phyloP scores from a whole-genome alignment of 352 stramenopile genomes.

The Hyphochytrium catenoides region DNA sequence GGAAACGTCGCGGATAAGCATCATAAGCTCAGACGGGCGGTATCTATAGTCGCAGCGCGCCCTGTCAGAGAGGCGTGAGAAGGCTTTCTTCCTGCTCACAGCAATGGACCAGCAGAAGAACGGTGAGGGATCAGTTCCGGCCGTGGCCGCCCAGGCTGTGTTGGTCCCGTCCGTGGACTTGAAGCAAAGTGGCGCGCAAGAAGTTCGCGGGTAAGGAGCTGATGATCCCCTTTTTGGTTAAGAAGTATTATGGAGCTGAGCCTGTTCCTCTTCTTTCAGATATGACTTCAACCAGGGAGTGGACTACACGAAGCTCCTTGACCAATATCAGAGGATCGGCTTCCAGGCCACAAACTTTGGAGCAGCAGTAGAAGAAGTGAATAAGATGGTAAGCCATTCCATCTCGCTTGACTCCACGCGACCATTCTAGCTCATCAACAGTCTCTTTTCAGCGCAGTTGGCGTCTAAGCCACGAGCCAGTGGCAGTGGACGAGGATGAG shows the following conservation, averaged over 20 bases:
- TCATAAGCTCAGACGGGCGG: no score
- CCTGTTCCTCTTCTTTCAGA: constrained; percentile 11
- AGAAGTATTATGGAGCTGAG: background rate
- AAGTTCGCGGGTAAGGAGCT: constrained; percentile 11
- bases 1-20: no score
- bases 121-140: no score
- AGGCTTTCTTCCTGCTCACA: no score
- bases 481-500: constrained; percentile 77
- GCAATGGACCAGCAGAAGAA: no score
- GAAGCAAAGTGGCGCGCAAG: constrained; percentile 10
- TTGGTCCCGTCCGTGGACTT: constrained; percentile 11
- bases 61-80: no score
- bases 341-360: constrained; percentile 92
- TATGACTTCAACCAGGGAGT: constrained; percentile 75
- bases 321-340: constrained; percentile 54
- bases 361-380: constrained; percentile 90
- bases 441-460: constrained; percentile 49
- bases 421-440: background rate
- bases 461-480: constrained; percentile 80
- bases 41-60: no score
- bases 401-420: background rate
- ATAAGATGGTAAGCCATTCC: constrained; percentile 65
- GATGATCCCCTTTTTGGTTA: background rate
- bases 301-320: constrained; percentile 55
- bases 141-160: constrained; percentile 11